These are phyloP conservation scores for Sporopachydermia cereana DNA, from an alignment of 1,139 yeast species.

Conservation along the genomic window DNA sequence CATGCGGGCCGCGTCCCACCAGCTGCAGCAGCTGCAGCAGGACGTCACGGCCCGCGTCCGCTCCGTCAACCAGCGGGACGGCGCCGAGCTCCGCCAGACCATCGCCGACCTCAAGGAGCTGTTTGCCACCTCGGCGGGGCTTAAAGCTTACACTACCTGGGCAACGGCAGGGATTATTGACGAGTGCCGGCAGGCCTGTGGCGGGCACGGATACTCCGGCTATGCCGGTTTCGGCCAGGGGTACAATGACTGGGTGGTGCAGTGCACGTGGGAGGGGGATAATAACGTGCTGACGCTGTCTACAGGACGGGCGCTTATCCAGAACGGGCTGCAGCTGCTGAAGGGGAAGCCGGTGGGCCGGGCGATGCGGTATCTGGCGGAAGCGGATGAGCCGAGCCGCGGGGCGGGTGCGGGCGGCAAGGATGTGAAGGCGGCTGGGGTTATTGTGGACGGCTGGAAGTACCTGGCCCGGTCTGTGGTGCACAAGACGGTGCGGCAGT, in stretches of 20 bases:
- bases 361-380: conserved; percentile 21
- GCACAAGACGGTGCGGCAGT: conserved; percentile 24
- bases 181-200: conserved; percentile 90
- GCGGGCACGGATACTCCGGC: conserved; percentile 91
- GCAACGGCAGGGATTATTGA: conserved; percentile 67
- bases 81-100: conserved; percentile 28
- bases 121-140: conserved; percentile 78
- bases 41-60: conserved; percentile 42
- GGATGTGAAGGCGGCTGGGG: conserved; percentile 21
- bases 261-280: conserved; percentile 98
- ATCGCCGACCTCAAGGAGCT: conserved; percentile 61
- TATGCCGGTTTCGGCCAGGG: conserved; percentile 87
- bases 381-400: conserved; percentile 14
- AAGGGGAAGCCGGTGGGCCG: conserved; percentile 22
- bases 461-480: conserved; percentile 26
- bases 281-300: conserved; percentile 77
- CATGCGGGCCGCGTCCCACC: conserved; percentile 61
- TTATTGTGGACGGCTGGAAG: conserved; percentile 29
- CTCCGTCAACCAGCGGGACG: conserved; percentile 19
- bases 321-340: conserved; percentile 20
- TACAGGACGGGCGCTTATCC: conserved; percentile 44
- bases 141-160: conserved; percentile 90
- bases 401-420: conserved; percentile 17
- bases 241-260: conserved; percentile 86
- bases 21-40: conserved; percentile 44